Base-by-base conservation (phyloP, 2,329 filamentous ascomycete species). In the Fusarium chaquense region DNA sequence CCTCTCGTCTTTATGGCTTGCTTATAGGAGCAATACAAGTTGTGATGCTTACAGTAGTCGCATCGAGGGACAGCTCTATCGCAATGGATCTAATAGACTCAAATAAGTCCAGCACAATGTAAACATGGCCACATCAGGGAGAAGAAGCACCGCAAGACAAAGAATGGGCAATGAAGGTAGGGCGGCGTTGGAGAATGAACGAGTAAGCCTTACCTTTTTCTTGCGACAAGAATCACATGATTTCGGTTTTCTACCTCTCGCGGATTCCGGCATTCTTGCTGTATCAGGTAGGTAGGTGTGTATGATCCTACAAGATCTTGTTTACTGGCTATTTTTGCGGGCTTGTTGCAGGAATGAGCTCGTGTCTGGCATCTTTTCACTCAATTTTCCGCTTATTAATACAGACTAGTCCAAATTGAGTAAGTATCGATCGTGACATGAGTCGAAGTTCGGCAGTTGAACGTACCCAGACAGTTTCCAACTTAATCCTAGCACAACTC, bases 171-270 rank as follows among this genome's bases (percentile, higher is more conserved):
- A 5, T 10, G 13, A 26, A 26, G 24, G 24, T 26, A 43, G 3
- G 40, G 7, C 24, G 13, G 20, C 15, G 8, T 24, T 5, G 10
- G n/a, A 40, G 5, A 26, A 26, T 26, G 28, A 26, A 26, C 4
- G 28, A 16, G 9, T 4, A 12, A 20, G 20, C 11, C 13, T 6
- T 20, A 53, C 60, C 58, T 63, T 63, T 18, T 55, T 62, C 18
- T 36, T 44, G 5, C 60, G 60, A 6, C 60, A 63, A 2, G 60
- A 63, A 15, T 56, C 60, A 32, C 60, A 63, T 10, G 60, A 44
- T 5, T 36, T 36, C 3, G 61, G 22, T 5, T 63, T 64, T 6
- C 58, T 5, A 0, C 61, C 61, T 20, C 61, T 40, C 0, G n/a
- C n/a, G 0, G 33, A 44, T n/a, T 22, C 22, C 1, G 49, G 41